Evolutionary conservation across 257 asterid species (phyloP).

Genomic region (Leonotis leonurus): DNA sequence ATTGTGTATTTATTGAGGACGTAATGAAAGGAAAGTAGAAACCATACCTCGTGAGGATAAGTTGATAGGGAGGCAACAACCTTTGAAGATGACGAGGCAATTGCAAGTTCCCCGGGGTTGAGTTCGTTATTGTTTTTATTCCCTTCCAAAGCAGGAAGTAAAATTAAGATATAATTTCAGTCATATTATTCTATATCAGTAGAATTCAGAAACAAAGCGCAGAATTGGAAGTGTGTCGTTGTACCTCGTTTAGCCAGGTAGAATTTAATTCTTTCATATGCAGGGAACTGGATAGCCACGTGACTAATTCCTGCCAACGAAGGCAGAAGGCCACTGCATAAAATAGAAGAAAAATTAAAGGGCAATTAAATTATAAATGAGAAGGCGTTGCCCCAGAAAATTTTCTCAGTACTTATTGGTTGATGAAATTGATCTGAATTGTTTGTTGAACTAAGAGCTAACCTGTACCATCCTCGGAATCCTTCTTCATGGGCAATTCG

Average conservation of each 20-base stretch:
- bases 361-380: no score
- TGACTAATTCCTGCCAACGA: slow-evolving; percentile 90
- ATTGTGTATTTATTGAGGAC: not conserved
- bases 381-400: no score
- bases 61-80: slow-evolving; percentile 78
- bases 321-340: slow-evolving; percentile 94
- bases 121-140: slow-evolving; percentile 51
- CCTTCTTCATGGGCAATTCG: slow-evolving; percentile 93
- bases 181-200: not conserved
- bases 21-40: not conserved
- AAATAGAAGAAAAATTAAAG: not conserved
- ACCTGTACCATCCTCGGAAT: slow-evolving; percentile 98
- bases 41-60: slow-evolving; percentile 88
- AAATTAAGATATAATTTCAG: not conserved
- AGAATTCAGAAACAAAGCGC: not conserved
- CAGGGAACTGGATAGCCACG: slow-evolving; percentile 95
- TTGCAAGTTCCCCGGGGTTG: slow-evolving; percentile 59
- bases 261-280: slow-evolving; percentile 75
- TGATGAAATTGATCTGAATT: not conserved
- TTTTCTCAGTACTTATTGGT: not conserved
- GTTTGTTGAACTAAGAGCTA: slow-evolving; percentile 17
- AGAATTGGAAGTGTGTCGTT: slow-evolving; percentile 6
- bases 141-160: slow-evolving; percentile 29
- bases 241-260: slow-evolving; percentile 74
- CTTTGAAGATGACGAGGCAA: slow-evolving; percentile 82